phyloP scores from a whole-genome alignment of 1,139 yeast genomes.

The Pichia sp. region DNA sequence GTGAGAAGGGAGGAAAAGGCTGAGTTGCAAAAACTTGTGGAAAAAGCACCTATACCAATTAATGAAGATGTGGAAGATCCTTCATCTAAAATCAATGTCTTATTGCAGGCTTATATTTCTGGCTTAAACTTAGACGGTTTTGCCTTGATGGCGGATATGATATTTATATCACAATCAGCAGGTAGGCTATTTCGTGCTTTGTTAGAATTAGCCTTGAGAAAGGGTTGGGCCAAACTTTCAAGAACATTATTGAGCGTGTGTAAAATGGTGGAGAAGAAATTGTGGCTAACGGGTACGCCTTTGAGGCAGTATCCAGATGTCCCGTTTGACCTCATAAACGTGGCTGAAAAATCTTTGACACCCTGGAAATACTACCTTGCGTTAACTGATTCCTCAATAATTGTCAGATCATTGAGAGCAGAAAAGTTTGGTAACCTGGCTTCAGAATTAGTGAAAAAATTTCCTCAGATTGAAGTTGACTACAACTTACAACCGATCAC shows the following conservation, averaged over 20 bases:
- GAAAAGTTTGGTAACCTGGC: conserved; percentile 63
- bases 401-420: conserved; percentile 76
- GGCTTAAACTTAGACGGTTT: conserved; percentile 74
- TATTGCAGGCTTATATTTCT: conserved; percentile 83
- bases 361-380: conserved; percentile 81
- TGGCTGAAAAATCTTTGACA: conserved; percentile 74
- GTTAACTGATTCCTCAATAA: conserved; percentile 59
- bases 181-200: conserved; percentile 85
- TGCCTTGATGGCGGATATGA: conserved; percentile 91
- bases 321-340: conserved; percentile 64
- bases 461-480: conserved; percentile 60
- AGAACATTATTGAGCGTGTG: conserved; percentile 58
- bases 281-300: conserved; percentile 87
- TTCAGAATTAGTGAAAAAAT: conserved; percentile 58
- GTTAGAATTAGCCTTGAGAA: conserved; percentile 67
- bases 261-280: conserved; percentile 72
- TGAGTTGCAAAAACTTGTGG: conserved; percentile 69
- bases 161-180: conserved; percentile 89
- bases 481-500: conserved; percentile 76
- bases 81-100: conserved; percentile 70
- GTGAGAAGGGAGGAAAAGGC: conserved; percentile 80
- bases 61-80: conserved; percentile 70
- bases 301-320: conserved; percentile 73
- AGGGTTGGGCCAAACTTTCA: conserved; percentile 69
- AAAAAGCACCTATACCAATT: conserved; percentile 81